phyloP scores from a whole-genome alignment of 2,329 filamentous ascomycete genomes.

The Chaetomiaceae sp. region DNA sequence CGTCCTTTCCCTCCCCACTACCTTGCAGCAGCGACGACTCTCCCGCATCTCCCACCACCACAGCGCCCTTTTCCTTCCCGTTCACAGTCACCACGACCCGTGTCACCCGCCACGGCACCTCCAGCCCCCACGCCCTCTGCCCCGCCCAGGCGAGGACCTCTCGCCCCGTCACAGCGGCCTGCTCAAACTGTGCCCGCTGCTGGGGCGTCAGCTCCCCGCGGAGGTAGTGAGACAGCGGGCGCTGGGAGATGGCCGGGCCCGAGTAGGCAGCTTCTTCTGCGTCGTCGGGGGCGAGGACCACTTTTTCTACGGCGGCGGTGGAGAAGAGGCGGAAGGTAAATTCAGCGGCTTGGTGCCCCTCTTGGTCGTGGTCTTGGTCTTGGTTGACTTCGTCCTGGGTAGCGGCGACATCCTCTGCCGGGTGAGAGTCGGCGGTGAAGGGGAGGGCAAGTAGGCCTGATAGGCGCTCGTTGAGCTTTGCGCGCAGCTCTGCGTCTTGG shows the following conservation, averaged over 20 bases:
- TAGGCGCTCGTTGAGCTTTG: constrained; percentile 45
- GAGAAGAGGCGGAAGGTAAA: constrained; percentile 59
- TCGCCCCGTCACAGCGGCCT: constrained; percentile 49
- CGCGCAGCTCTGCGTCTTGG: constrained; percentile 38
- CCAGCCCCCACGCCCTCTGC: constrained; percentile 51
- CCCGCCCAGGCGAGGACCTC: constrained; percentile 44
- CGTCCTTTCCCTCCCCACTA: neutral
- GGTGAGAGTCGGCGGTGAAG: neutral
- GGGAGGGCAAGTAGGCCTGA: constrained; percentile 42
- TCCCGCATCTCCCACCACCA: neutral
- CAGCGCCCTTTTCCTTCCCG: constrained; percentile 21
- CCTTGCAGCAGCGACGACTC: neutral
- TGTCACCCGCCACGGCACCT: constrained; percentile 57
- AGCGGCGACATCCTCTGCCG: constrained; percentile 24
- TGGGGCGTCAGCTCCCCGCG: constrained; percentile 35
- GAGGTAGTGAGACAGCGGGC: constrained; percentile 49
- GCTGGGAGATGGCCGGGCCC: constrained; percentile 38
- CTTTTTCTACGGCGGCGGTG: constrained; percentile 39
- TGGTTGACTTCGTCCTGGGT: constrained; percentile 21
- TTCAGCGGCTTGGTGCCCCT: constrained; percentile 30
- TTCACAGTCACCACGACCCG: constrained; percentile 38
- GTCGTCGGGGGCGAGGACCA: constrained; percentile 45
- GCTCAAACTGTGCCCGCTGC: constrained; percentile 38
- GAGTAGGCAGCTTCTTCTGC: constrained; percentile 32
- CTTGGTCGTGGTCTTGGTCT: too few species aligned